Evolutionary conservation across 768 basidiomycete genomes (phyloP).

Genomic region (Amylocystis lapponica): DNA sequence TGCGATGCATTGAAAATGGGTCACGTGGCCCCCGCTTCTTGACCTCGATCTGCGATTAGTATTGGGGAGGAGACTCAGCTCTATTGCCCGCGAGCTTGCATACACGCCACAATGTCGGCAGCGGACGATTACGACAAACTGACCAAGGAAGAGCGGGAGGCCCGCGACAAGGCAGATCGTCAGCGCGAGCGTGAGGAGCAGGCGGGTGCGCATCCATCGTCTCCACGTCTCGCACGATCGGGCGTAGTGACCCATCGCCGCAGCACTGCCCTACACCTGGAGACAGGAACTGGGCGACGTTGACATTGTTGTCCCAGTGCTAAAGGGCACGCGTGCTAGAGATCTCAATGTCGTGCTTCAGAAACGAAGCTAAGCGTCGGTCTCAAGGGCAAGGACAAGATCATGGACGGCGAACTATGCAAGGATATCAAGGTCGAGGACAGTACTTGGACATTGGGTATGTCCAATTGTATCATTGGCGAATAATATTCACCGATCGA

Average conservation of each 20-base stretch:
- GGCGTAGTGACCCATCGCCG: conserved; percentile 9
- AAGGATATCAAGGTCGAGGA: conserved; percentile 94
- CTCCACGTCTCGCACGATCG: conserved; percentile 18
- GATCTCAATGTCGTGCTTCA: conserved; percentile 69
- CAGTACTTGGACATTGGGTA: conserved; percentile 93
- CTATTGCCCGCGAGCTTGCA: too few relatives aligned
- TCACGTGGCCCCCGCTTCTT: too few relatives aligned
- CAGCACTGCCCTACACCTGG: conserved; percentile 91
- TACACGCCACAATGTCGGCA: conserved; percentile 29
- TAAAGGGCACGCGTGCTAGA: conserved; percentile 75
- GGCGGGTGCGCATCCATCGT: conserved; percentile 48
- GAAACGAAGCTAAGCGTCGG: conserved; percentile 81
- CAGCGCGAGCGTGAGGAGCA: conserved; percentile 75
- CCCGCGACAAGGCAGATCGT: conserved; percentile 60
- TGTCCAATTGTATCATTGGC: conserved; percentile 28
- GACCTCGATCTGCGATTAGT: too few relatives aligned
- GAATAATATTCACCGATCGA: too few relatives aligned
- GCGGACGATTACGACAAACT: conserved; percentile 70
- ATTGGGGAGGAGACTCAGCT: too few relatives aligned
- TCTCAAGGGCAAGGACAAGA: conserved; percentile 79
- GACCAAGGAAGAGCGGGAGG: conserved; percentile 68
- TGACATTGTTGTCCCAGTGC: conserved; percentile 77
- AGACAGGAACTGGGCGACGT: conserved; percentile 84
- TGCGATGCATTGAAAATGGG: not conserved
- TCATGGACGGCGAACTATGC: conserved; percentile 87